phyloP scores from a whole-genome alignment of 75 land plant genomes.

The Adiantum capillusveneris region DNA sequence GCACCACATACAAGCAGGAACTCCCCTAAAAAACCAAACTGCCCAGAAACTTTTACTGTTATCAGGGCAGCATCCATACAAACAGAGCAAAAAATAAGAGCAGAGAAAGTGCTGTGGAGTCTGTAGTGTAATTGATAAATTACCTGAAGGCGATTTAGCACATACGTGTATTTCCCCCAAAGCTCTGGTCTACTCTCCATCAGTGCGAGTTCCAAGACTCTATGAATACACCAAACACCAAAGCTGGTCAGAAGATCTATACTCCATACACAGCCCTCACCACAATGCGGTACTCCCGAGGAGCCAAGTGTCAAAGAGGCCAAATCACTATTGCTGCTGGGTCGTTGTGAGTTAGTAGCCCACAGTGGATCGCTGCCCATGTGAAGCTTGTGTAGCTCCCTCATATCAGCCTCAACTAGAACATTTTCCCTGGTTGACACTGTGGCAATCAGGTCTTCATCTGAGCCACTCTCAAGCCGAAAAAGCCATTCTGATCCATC shows the following conservation, averaged over 20 bases:
- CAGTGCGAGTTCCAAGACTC: constrained; percentile 68
- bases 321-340: background rate
- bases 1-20: background rate
- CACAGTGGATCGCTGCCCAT: background rate
- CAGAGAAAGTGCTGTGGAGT: no score
- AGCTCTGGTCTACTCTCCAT: constrained; percentile 99
- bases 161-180: constrained; percentile 98
- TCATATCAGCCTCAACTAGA: constrained; percentile 42
- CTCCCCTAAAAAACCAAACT: background rate
- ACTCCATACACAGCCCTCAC: constrained; percentile 78
- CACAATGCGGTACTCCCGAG: constrained; percentile 55
- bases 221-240: constrained; percentile 95
- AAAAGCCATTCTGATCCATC: constrained; percentile 97
- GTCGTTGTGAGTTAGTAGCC: constrained; percentile 1
- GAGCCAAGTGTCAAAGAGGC: background rate
- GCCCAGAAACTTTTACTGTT: no score
- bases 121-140: background rate
- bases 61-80: no score
- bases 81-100: no score
- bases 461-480: constrained; percentile 60
- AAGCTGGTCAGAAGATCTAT: constrained; percentile 66
- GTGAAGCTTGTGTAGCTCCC: constrained; percentile 6
- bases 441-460: constrained; percentile 73
- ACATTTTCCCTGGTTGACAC: constrained; percentile 60
- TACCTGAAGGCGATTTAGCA: constrained; percentile 98